These are phyloP conservation scores for Hymenoscyphus fraxineus DNA, from an alignment of 2,329 filamentous ascomycete species.

Conservation along the genomic window DNA sequence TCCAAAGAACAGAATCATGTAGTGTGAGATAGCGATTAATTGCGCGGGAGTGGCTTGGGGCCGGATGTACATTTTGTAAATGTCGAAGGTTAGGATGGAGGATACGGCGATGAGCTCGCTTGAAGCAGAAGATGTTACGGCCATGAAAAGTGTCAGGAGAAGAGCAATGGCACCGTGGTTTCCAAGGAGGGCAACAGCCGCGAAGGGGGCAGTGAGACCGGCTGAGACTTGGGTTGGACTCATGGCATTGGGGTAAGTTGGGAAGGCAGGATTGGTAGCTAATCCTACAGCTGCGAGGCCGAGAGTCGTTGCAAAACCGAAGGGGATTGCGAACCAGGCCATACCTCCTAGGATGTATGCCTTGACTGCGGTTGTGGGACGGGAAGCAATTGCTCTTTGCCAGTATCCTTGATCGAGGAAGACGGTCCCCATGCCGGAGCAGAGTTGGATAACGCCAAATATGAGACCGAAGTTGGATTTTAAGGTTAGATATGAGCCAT, in stretches of 20 bases:
- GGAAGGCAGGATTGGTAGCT: slow-evolving; percentile 46
- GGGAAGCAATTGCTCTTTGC: slow-evolving; percentile 47
- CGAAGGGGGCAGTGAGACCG: slow-evolving; percentile 66
- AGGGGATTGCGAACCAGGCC: slow-evolving; percentile 50
- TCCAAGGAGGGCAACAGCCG: slow-evolving; percentile 65
- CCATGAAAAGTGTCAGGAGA: slow-evolving; percentile 70
- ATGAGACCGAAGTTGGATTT: slow-evolving; percentile 43
- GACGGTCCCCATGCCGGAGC: slow-evolving; percentile 12
- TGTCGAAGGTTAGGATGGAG: slow-evolving; percentile 79
- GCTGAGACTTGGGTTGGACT: slow-evolving; percentile 58
- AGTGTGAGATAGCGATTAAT: slow-evolving; percentile 49
- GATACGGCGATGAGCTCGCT: slow-evolving; percentile 81
- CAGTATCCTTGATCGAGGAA: slow-evolving; percentile 16
- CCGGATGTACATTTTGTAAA: slow-evolving; percentile 81
- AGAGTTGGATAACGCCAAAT: slow-evolving; percentile 12
- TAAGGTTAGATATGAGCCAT: slow-evolving; percentile 53
- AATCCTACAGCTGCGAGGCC: slow-evolving; percentile 46
- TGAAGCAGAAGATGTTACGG: slow-evolving; percentile 73
- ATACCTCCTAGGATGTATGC: slow-evolving; percentile 48
- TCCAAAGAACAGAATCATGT: slow-evolving; percentile 50
- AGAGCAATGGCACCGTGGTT: slow-evolving; percentile 66
- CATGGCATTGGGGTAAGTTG: slow-evolving; percentile 50
- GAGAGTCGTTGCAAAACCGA: slow-evolving; percentile 49
- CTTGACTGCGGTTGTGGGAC: slow-evolving; percentile 45
- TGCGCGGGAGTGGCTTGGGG: slow-evolving; percentile 56